Evolutionary conservation across 2,329 filamentous ascomycete species (phyloP), one percentile per base, ranked within the genome.

Genomic region (Pseudocercospora crystallina): DNA sequence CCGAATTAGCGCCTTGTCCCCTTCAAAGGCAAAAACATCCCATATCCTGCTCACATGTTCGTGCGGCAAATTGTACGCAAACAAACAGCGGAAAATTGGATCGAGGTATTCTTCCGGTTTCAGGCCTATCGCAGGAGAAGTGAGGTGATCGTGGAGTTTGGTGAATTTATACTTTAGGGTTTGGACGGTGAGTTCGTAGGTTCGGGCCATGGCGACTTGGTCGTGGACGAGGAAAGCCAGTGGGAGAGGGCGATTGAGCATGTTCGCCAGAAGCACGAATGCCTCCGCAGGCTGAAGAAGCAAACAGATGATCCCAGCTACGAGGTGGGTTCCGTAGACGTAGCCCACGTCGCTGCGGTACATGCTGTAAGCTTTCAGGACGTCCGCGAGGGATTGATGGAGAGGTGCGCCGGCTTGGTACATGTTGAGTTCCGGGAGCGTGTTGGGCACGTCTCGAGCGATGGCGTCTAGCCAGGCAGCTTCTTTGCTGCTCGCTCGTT

Each of bases 1-100:
- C 0, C 87, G 76, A 5, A 92, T 80, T 0, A 91, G 73, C 1
- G 88, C 76, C 1, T 80, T 76, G 57, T 95, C 89, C 20, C 88
- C 87, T 65, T 95, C 89, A 58, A 95, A 90, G 2, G 88, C 83
- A 59, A 89, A 90, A 0, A 92, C 82, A 57, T 95, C 89, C 87
- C 87, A 92, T 10, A 94, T 70, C 2, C 89, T 75, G 1, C 83
- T 81, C 3, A 83, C 86, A 59, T 13, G 69, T 57, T 43, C 83
- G 72, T 0, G 48, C 5, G 59, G 54, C 10, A 68, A 42, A 50
- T 66, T 62, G 51, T 65, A 64, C 8, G 66, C 59, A 37, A 68
- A 66, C 20, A 68, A 51, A 43, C 61, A 66, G 12, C 66, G 49
- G 58, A 67, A 65, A 11, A 67, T 54, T 2, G 66, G 64, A 20